phyloP scores from a whole-genome alignment of 225 moss, liverwort and hornwort genomes.

The Bryum argenteum region DNA sequence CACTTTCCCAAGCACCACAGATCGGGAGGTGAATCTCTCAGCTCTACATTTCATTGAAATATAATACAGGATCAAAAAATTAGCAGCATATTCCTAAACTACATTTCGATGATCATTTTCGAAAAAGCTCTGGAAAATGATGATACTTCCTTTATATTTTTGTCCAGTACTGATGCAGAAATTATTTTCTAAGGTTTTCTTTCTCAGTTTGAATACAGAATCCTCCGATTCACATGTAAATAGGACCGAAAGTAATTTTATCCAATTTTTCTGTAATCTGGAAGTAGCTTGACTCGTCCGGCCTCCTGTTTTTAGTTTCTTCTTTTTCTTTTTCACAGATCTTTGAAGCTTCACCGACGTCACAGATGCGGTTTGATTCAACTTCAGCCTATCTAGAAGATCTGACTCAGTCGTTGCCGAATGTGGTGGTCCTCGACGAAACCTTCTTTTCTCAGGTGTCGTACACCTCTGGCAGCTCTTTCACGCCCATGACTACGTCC shows the following conservation, averaged over 20 bases:
- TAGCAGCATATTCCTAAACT: not conserved
- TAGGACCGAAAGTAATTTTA: too few relatives aligned
- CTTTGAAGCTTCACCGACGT: not conserved
- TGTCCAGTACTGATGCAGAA: too few relatives aligned
- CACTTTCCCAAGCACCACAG: not conserved
- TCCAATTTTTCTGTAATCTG: not conserved
- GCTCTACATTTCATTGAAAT: not conserved
- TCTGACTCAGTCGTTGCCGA: conserved; percentile 10
- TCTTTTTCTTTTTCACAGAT: not conserved
- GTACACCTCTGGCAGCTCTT: conserved; percentile 10
- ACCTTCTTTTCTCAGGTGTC: conserved; percentile 29
- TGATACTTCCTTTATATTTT: too few relatives aligned
- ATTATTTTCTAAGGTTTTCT: too few relatives aligned
- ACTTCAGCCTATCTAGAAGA: conserved; percentile 8
- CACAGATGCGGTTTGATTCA: conserved; percentile 8
- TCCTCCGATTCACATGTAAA: not conserved
- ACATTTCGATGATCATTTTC: not conserved
- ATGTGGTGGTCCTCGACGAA: conserved; percentile 35
- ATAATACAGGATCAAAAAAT: not conserved
- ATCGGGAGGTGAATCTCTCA: conserved; percentile 6
- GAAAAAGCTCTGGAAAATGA: not conserved
- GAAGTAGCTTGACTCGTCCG: too few relatives aligned
- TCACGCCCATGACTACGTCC: conserved; percentile 1
- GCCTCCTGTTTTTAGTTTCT: too few relatives aligned
- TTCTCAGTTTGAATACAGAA: not conserved